A percentile compares a stretch with the other conserved stretches of the same genome.
Conservation (phyloP, 2,329 filamentous ascomycete genomes). For the Phoma sp. region DNA sequence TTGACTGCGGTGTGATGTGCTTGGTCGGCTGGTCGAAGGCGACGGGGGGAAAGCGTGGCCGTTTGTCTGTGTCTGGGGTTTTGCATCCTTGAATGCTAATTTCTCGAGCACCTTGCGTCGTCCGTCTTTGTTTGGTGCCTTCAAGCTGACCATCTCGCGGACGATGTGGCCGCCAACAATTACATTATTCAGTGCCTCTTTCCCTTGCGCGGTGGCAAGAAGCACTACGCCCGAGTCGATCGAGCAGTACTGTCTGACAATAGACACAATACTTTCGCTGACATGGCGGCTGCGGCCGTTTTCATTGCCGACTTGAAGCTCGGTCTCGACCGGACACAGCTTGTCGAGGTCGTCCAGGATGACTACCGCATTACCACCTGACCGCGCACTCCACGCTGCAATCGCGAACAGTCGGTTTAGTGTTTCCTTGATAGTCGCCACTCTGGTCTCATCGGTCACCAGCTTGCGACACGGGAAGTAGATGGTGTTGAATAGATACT, state of each 20-base stretch:
- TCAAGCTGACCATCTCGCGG: constrained; percentile 86
- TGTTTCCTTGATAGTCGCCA: constrained; percentile 90
- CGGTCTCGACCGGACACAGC: constrained; percentile 90
- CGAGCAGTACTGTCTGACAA: constrained; percentile 84
- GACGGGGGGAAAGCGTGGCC: constrained; percentile 45
- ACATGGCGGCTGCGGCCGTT: constrained; percentile 92
- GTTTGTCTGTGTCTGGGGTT: constrained; percentile 32
- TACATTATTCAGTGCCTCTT: constrained; percentile 89
- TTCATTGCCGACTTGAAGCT: constrained; percentile 90
- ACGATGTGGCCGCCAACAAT: constrained; percentile 92
- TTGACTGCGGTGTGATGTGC: constrained; percentile 53
- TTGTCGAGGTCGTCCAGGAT: constrained; percentile 93
- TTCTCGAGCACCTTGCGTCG: constrained; percentile 83
- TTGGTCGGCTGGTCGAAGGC: constrained; percentile 59
- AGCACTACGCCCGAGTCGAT: constrained; percentile 82
- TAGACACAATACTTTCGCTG: constrained; percentile 84
- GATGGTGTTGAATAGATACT: constrained; percentile 79
- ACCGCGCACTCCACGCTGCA: constrained; percentile 87
- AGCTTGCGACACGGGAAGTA: constrained; percentile 89
- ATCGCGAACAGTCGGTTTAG: constrained; percentile 83
- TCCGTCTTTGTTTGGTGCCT: constrained; percentile 91
- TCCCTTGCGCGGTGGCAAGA: constrained; percentile 88
- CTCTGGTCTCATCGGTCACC: constrained; percentile 87
- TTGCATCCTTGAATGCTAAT: constrained; percentile 63
- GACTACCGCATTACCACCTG: constrained; percentile 83